Evolutionary conservation across 495 filamentous ascomycete species (phyloP).

Genomic region (Aspergillus sclerotioniger): DNA sequence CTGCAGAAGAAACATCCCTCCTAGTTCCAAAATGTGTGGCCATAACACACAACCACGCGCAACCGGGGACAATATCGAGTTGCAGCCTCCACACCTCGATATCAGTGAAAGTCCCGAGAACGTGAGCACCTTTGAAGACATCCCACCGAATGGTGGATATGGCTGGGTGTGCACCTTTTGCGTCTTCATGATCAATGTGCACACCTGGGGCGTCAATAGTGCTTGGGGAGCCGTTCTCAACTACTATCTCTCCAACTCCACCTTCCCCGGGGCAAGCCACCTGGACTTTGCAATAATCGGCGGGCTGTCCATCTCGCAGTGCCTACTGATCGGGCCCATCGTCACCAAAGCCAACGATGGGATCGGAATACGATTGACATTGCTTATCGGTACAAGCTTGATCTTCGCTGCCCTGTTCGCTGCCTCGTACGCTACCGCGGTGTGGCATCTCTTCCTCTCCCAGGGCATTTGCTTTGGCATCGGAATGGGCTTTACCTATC

Average conservation of each 20-base stretch:
- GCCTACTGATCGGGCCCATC: slow-evolving; percentile 48
- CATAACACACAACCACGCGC: too few species aligned
- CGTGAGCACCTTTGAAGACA: too few species aligned
- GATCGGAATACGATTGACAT: not conserved
- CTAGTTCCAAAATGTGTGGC: too few species aligned
- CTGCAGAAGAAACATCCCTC: too few species aligned
- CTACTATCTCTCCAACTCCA: slow-evolving; percentile 44
- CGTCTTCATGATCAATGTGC: too few species aligned
- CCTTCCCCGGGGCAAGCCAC: slow-evolving; percentile 41
- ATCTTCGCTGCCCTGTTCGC: slow-evolving; percentile 48
- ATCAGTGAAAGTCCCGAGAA: too few species aligned
- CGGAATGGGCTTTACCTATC: slow-evolving; percentile 70
- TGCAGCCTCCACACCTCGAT: too few species aligned
- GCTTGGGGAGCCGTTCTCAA: slow-evolving; percentile 36
- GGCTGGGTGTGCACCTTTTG: too few species aligned
- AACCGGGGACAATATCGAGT: too few species aligned
- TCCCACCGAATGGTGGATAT: too few species aligned
- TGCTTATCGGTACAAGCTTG: not conserved
- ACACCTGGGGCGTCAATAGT: too few species aligned
- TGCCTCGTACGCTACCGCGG: slow-evolving; percentile 56
- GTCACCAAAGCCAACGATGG: slow-evolving; percentile 28
- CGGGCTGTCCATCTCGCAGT: slow-evolving; percentile 46
- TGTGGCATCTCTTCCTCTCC: slow-evolving; percentile 68
- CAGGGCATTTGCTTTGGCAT: slow-evolving; percentile 72
- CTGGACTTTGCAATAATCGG: slow-evolving; percentile 55